Conservation (phyloP, 345 rosid genomes). For the Salix koriyanagi region DNA sequence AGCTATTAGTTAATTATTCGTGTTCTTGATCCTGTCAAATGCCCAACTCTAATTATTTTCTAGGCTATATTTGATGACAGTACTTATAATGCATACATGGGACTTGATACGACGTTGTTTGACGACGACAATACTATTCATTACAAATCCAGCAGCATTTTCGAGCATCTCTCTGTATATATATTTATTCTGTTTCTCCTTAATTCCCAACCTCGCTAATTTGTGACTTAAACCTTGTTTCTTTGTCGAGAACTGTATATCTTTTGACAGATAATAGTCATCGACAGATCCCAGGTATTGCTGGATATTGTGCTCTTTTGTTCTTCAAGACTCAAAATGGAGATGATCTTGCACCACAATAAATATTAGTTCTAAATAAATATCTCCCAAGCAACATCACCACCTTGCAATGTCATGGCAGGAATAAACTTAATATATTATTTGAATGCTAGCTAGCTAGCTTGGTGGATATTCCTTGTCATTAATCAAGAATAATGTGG, state of each 20-base stretch:
- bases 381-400: neutral
- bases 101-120: neutral
- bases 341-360: neutral
- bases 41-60: too few relatives aligned
- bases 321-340: neutral
- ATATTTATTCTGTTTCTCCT: neutral
- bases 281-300: neutral
- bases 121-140: neutral
- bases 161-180: too few relatives aligned
- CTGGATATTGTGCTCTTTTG: neutral
- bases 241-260: neutral
- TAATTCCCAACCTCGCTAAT: neutral
- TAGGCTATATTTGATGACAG: neutral
- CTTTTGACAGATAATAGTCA: neutral
- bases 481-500: neutral
- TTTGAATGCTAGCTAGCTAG: neutral
- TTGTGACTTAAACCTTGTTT: neutral
- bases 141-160: neutral
- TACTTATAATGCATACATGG: neutral
- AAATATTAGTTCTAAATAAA: neutral
- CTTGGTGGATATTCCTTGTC: neutral
- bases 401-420: neutral
- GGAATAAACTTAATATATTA: too few relatives aligned
- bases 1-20: neutral
- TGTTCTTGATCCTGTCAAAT: neutral